Conservation (phyloP, 306 rosid genomes). For the Carpinus fangiana region DNA sequence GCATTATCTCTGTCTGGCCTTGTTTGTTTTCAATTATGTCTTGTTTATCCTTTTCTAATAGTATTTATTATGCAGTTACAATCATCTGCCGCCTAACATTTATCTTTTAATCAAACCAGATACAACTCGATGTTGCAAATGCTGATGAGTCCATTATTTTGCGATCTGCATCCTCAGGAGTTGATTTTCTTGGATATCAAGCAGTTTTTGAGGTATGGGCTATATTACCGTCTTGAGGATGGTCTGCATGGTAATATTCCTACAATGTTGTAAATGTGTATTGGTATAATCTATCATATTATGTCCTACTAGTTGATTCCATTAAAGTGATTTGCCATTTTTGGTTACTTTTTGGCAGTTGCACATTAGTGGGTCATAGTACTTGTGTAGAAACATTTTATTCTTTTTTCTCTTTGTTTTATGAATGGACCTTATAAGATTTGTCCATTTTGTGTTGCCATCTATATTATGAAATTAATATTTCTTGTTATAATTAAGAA, state of each 20-base stretch:
- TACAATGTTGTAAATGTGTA: background rate
- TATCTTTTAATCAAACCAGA: conserved; percentile 45
- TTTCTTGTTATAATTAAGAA: too few relatives aligned
- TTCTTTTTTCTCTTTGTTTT: too few relatives aligned
- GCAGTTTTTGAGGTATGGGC: conserved; percentile 69
- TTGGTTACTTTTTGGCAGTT: background rate
- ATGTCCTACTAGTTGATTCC: background rate
- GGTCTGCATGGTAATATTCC: background rate
- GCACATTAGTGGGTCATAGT: background rate
- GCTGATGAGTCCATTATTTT: conserved; percentile 56
- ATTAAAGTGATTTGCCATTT: background rate
- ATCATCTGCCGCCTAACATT: conserved; percentile 30
- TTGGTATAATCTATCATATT: background rate
- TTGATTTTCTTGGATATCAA: conserved; percentile 75
- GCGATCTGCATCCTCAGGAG: conserved; percentile 68
- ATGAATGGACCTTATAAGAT: too few relatives aligned
- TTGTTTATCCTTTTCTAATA: conserved; percentile 18
- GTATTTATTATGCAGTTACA: background rate
- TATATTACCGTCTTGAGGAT: background rate
- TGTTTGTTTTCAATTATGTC: background rate
- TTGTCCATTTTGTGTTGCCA: too few relatives aligned
- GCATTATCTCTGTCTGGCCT: background rate
- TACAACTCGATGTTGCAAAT: conserved; percentile 79
- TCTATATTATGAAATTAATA: too few relatives aligned
- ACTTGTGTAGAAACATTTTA: background rate